phyloP scores from a whole-genome alignment of 768 basidiomycete species.

The Termitomyces titanicus region DNA sequence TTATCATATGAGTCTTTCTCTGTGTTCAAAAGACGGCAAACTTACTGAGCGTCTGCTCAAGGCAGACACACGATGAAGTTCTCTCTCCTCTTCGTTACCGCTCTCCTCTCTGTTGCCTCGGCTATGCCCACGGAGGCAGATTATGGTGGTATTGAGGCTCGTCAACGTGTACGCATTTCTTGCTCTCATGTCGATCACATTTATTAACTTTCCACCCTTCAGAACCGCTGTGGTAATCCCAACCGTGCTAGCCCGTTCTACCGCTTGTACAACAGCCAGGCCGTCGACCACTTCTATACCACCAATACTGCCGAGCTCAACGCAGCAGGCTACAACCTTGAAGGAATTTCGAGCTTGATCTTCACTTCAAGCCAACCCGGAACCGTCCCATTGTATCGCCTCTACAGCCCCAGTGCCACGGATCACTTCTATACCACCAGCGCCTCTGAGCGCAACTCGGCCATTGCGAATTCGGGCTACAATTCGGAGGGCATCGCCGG shows the following conservation, averaged over 20 bases:
- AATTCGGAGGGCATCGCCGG: constrained; percentile 16
- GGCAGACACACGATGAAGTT: constrained; percentile 5
- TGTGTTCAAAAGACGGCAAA: neutral
- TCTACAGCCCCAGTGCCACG: constrained; percentile 11
- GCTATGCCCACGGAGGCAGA: neutral
- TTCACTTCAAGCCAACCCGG: constrained; percentile 3
- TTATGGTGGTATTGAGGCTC: neutral
- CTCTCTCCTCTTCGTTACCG: neutral
- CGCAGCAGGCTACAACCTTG: constrained; percentile 5
- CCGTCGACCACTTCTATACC: constrained; percentile 16
- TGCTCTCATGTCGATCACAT: neutral
- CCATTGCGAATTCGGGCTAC: constrained; percentile 8
- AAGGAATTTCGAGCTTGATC: constrained; percentile 13
- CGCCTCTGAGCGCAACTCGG: constrained; percentile 12
- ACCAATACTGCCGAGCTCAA: constrained; percentile 5
- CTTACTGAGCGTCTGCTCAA: no score
- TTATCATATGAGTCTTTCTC: neutral
- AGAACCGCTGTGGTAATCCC: neutral
- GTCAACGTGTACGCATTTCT: neutral
- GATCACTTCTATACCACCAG: constrained; percentile 23
- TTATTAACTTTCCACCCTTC: neutral
- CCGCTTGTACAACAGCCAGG: neutral
- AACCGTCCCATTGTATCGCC: constrained; percentile 19
- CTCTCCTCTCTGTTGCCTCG: neutral
- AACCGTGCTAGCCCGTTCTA: neutral